Conservation (phyloP, 257 asterid genomes). For the Nemophila menziesii region DNA sequence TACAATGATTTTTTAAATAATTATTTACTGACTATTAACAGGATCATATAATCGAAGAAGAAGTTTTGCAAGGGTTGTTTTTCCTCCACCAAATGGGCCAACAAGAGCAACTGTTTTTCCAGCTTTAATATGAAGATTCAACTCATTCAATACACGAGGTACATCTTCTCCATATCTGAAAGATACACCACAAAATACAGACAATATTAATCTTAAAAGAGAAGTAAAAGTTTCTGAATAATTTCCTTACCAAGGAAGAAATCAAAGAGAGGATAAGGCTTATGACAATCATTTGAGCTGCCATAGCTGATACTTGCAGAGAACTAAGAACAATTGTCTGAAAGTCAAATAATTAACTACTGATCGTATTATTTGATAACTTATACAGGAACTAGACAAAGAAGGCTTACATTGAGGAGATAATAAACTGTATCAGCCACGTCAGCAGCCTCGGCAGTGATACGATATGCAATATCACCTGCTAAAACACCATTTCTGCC, state of each 20-base stretch:
- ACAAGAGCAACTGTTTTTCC: slow-evolving; percentile 88
- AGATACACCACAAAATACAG: slow-evolving; percentile 41
- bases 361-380: too few relatives aligned
- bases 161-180: slow-evolving; percentile 46
- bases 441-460: slow-evolving; percentile 85
- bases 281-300: slow-evolving; percentile 61
- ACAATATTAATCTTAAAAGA: slow-evolving; percentile 1
- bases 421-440: slow-evolving; percentile 63
- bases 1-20: too few relatives aligned
- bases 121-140: slow-evolving; percentile 61
- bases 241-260: slow-evolving; percentile 59
- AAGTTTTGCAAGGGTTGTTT: slow-evolving; percentile 81
- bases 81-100: slow-evolving; percentile 98
- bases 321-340: slow-evolving; percentile 69
- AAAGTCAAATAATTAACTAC: slow-evolving; percentile 6
- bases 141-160: slow-evolving; percentile 40
- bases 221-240: background rate
- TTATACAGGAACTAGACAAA: background rate
- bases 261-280: slow-evolving; percentile 62
- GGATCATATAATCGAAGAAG: slow-evolving; percentile 91
- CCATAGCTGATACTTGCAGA: slow-evolving; percentile 77
- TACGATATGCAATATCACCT: slow-evolving; percentile 71
- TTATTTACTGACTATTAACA: slow-evolving; percentile 35
- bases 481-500: slow-evolving; percentile 52
- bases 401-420: slow-evolving; percentile 52